phyloP scores from a whole-genome alignment of 2,329 filamentous ascomycete genomes.

The Plectosphaerella sp. region DNA sequence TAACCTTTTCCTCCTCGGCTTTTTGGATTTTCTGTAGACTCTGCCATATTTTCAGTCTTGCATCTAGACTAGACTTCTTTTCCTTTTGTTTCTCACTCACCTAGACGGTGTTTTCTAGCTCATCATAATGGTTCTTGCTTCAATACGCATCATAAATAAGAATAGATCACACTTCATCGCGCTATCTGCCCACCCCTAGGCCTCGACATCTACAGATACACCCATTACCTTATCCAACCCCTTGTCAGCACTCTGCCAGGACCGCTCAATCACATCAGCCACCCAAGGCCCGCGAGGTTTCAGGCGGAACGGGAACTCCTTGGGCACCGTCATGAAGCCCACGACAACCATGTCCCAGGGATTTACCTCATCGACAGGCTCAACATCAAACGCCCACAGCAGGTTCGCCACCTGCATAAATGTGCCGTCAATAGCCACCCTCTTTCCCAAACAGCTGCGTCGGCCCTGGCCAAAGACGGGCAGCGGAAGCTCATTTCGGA shows the following conservation, averaged over 20 bases:
- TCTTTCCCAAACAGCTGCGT: slow-evolving; percentile 34
- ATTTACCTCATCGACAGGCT: slow-evolving; percentile 18
- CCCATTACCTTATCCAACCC: slow-evolving; percentile 7
- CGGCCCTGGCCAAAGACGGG: slow-evolving; percentile 45
- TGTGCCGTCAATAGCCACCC: slow-evolving; percentile 43
- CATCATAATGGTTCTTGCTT: too few relatives aligned
- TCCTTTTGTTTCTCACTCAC: too few relatives aligned
- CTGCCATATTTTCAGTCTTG: too few relatives aligned
- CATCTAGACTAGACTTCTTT: too few relatives aligned
- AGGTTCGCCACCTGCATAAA: slow-evolving; percentile 34
- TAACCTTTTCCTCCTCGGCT: too few relatives aligned
- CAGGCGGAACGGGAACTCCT: slow-evolving; percentile 21
- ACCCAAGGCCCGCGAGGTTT: slow-evolving; percentile 22
- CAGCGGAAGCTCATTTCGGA: slow-evolving; percentile 21
- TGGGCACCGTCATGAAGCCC: slow-evolving; percentile 20
- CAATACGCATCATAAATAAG: too few relatives aligned
- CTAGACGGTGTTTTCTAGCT: too few relatives aligned
- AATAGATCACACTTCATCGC: too few relatives aligned
- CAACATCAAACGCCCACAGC: slow-evolving; percentile 46
- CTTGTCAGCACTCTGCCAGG: slow-evolving; percentile 8
- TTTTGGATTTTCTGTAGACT: too few relatives aligned
- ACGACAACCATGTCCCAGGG: slow-evolving; percentile 14
- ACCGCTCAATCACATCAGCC: slow-evolving; percentile 15
- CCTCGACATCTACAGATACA: slow-evolving; percentile 3
- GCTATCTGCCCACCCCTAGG: not conserved